Conservation (phyloP, 73 alveolate genomes). For the Paramecium sexaurelia region DNA sequence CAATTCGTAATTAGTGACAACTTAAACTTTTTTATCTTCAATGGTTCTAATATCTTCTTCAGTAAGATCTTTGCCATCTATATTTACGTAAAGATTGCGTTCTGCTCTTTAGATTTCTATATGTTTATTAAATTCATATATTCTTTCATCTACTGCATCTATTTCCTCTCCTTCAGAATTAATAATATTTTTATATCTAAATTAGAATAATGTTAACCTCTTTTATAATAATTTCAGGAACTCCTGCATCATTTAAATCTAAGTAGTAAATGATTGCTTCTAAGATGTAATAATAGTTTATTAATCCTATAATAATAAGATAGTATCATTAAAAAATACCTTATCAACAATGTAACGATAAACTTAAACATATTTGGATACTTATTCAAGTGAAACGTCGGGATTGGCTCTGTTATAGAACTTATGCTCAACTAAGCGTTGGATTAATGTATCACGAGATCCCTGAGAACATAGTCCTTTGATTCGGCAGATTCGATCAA, state of each 20-base stretch:
- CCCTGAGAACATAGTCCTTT: conserved; percentile 1
- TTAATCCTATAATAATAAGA: conserved; percentile 5
- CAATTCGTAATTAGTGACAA: background rate
- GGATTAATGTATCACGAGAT: background rate
- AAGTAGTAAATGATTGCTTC: background rate
- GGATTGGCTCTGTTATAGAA: background rate
- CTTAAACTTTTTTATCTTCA: conserved; percentile 32
- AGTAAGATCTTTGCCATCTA: conserved; percentile 43
- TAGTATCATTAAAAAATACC: background rate
- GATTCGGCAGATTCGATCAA: background rate
- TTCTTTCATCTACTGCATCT: background rate
- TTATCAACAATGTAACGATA: conserved; percentile 31
- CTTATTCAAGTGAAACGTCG: background rate
- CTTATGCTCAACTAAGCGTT: conserved; percentile 12
- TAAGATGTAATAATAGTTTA: conserved; percentile 1
- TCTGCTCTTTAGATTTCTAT: background rate
- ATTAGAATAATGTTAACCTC: background rate
- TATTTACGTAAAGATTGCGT: background rate
- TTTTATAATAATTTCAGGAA: background rate
- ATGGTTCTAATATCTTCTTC: conserved; percentile 13
- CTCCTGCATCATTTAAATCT: conserved; percentile 6
- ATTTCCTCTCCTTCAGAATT: conserved; percentile 13
- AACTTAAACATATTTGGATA: background rate
- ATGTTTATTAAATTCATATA: conserved; percentile 25
- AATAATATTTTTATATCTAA: conserved; percentile 30